Evolutionary conservation across 148 eudicot species (phyloP).

Genomic region (Spergularia bocconei): DNA sequence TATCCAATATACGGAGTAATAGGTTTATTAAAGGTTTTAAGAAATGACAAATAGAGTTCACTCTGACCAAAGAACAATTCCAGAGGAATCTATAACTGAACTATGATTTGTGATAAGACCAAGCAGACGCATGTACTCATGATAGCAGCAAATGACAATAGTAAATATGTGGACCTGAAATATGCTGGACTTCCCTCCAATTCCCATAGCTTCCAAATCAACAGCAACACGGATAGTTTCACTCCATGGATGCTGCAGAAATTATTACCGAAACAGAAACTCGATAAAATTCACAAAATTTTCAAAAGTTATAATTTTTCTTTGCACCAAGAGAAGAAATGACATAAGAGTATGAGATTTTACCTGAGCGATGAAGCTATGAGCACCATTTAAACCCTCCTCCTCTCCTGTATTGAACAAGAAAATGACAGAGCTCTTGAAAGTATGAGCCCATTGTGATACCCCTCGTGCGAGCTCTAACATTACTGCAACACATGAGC

Average conservation of each 20-base stretch:
- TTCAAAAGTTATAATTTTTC: not conserved
- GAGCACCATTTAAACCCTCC: constrained; percentile 96
- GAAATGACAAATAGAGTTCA: not conserved
- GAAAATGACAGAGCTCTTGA: constrained; percentile 77
- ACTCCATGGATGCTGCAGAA: constrained; percentile 93
- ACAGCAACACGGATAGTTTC: constrained; percentile 72
- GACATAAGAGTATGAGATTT: not conserved
- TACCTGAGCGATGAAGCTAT: constrained; percentile 97
- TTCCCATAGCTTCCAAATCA: constrained; percentile 96
- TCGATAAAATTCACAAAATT: no score
- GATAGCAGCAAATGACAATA: not conserved
- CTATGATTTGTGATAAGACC: not conserved
- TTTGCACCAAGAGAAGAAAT: not conserved
- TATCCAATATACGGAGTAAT: not conserved
- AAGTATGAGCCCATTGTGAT: constrained; percentile 96
- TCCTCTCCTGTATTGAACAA: constrained; percentile 96
- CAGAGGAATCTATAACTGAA: not conserved
- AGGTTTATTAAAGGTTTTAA: not conserved
- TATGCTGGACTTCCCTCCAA: constrained; percentile 80
- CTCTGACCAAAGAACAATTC: not conserved
- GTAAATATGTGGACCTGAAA: constrained; percentile 62
- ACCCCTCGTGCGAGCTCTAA: constrained; percentile 92
- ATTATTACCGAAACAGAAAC: not conserved
- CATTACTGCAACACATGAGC: constrained; percentile 96
- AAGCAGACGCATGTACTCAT: constrained; percentile 1